Evolutionary conservation across 192 early-diverging fungal species (phyloP), one percentile per base, ranked within the genome.

Genomic region (Dissophora globulifera): DNA sequence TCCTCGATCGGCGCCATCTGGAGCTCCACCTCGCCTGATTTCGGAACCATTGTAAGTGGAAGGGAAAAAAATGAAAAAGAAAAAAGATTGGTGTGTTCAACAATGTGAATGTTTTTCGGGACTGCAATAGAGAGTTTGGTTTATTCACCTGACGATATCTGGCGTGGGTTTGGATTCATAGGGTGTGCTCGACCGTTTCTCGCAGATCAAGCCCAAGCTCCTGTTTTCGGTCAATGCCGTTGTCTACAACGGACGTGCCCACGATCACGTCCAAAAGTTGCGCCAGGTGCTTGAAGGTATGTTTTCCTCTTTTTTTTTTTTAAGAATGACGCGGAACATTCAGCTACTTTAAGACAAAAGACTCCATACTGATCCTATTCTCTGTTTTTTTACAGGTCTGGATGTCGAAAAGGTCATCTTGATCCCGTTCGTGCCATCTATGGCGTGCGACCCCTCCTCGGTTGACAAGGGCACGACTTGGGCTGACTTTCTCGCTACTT

Each of bases 1-100:
- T 82, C 88, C 6, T 91, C 90, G 56, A 84, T 96, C 52, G 95
- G 97, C 29, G 95, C 94, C 17, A 91, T 97, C 35, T 99, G 95
- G 95, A 95, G 88, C 58, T 98, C 95, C 4, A 91, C 94, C 26
- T 95, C 95, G 12, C 93, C 94, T 8, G 97, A 99, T 75, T 96
- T 99, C 86, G 97, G 97, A 30, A 86, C 88, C 17, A 83, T 89
- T 22, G 94, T 88, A 82, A 79, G 78, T 69, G n/a, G 11, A 22
- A 7, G 29, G 10, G 9, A 29, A 59, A 55, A 27, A 51, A 38
- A 40, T 23, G n/a, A 17, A 33, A 38, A 33, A 4, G 27, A 58
- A 53, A 25, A 50, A 33, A 35, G 13, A 13, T 53, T 41, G 63
- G 35, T 47, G 6, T 38, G 20, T n/a, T n/a, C n/a, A n/a, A n/a